Conservation (phyloP, 2,329 filamentous ascomycete genomes). For the Fusarium buharicum region DNA sequence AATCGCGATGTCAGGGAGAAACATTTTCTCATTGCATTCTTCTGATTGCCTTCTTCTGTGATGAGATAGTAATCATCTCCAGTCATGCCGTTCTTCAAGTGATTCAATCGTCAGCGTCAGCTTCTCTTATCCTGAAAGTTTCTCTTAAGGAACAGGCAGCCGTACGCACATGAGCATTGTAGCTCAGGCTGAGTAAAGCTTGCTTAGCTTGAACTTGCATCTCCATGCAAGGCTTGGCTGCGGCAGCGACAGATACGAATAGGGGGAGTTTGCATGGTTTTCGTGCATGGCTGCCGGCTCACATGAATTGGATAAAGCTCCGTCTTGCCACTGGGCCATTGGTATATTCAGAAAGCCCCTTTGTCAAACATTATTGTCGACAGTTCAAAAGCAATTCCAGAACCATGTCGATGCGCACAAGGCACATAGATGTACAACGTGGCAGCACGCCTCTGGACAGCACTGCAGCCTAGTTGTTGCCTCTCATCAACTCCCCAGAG, state of each 20-base stretch:
- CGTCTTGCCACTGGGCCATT: conserved; percentile 20
- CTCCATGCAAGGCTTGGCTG: conserved; percentile 24
- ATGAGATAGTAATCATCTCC: not conserved
- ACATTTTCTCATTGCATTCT: conserved; percentile 3
- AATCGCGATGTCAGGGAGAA: not conserved
- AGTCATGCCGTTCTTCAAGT: conserved; percentile 20
- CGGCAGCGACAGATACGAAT: conserved; percentile 36
- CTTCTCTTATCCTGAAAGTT: conserved; percentile 12
- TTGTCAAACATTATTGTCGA: conserved; percentile 26
- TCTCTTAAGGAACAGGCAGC: conserved; percentile 18
- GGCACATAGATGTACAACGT: conserved; percentile 43
- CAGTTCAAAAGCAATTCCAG: conserved; percentile 33
- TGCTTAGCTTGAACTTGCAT: conserved; percentile 21
- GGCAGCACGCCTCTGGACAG: conserved; percentile 37
- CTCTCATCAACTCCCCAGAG: conserved; percentile 30
- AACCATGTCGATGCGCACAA: conserved; percentile 29
- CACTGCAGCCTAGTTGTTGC: conserved; percentile 24
- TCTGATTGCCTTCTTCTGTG: conserved; percentile 15
- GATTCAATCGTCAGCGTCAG: conserved; percentile 37
- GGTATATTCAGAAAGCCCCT: conserved; percentile 19
- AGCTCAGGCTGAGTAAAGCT: conserved; percentile 21
- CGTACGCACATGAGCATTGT: conserved; percentile 7
- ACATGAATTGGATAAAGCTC: conserved; percentile 48
- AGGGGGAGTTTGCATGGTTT: conserved; percentile 43
- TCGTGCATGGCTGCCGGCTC: conserved; percentile 49